Evolutionary conservation across 495 filamentous ascomycete species (phyloP).

Genomic region (Massariosphaeria phaeospora): DNA sequence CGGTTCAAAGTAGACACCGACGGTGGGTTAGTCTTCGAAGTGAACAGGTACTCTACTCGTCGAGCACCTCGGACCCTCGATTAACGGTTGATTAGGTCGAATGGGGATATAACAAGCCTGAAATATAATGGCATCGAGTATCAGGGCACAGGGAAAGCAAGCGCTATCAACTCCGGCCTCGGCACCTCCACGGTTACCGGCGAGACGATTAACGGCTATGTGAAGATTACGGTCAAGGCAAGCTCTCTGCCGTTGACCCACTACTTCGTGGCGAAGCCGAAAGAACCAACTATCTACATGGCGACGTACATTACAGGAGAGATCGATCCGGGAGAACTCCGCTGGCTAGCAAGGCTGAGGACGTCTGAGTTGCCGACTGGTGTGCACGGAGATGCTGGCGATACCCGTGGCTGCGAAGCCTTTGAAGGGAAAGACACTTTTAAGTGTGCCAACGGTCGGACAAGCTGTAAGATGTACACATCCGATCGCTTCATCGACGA

Average conservation of each 20-base stretch:
- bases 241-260: constrained; percentile 20
- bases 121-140: constrained; percentile 27
- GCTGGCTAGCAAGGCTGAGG: constrained; percentile 17
- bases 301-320: constrained; percentile 27
- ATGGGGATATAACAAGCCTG: constrained; percentile 22
- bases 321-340: constrained; percentile 23
- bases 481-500: constrained; percentile 26
- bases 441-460: constrained; percentile 23
- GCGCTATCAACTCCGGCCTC: constrained; percentile 26
- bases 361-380: constrained; percentile 19
- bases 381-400: constrained; percentile 16
- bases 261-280: constrained; percentile 20
- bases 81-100: constrained; percentile 5
- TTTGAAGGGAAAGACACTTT: constrained; percentile 30
- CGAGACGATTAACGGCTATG: constrained; percentile 19
- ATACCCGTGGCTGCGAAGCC: constrained; percentile 13
- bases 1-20: constrained; percentile 21
- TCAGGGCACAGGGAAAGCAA: constrained; percentile 14
- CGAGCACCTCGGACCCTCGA: too few relatives aligned
- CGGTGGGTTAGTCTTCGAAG: constrained; percentile 19
- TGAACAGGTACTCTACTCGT: constrained; percentile 6
- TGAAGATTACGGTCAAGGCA: constrained; percentile 25
- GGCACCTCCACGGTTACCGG: constrained; percentile 22
- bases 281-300: constrained; percentile 23
- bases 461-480: constrained; percentile 27